Percentiles rank a stretch among this genome's conserved stretches.
Evolutionary conservation across 2,329 filamentous ascomycete species (phyloP).

Genomic region (Penicillium sp.): DNA sequence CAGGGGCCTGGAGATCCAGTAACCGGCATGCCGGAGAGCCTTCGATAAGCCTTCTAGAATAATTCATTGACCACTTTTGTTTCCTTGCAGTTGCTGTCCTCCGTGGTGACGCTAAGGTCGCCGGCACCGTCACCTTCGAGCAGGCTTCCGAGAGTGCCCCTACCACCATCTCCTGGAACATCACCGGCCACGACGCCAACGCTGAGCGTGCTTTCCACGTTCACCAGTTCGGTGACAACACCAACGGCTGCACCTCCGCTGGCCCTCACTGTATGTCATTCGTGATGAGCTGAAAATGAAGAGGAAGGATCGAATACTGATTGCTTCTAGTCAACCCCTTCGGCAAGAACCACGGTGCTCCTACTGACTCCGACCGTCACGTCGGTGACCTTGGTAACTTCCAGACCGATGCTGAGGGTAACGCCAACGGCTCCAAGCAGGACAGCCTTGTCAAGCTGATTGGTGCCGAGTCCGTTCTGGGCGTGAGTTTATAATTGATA

Average conservation of each 20-base stretch:
- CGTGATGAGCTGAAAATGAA: background rate
- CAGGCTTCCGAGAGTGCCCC: constrained; percentile 77
- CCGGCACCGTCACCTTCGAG: constrained; percentile 92
- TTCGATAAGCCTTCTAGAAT: constrained; percentile 16
- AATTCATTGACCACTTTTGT: constrained; percentile 7
- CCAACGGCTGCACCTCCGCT: constrained; percentile 98
- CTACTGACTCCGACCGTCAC: constrained; percentile 78
- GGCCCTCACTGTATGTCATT: constrained; percentile 84
- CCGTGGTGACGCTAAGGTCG: constrained; percentile 95
- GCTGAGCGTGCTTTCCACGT: constrained; percentile 98
- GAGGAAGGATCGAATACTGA: constrained; percentile 2
- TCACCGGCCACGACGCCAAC: constrained; percentile 88
- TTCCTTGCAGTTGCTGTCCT: constrained; percentile 75
- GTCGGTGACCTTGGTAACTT: constrained; percentile 98
- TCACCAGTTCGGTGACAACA: constrained; percentile 99
- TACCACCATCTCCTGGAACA: constrained; percentile 89
- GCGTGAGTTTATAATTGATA: constrained; percentile 57
- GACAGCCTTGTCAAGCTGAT: constrained; percentile 94
- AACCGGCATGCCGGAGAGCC: background rate
- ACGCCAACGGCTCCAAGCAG: constrained; percentile 73
- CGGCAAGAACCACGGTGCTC: constrained; percentile 88
- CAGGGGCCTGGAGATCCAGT: background rate
- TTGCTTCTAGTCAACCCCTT: constrained; percentile 79
- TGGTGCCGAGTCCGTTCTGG: constrained; percentile 89
- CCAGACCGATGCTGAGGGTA: constrained; percentile 90